A percentile compares a stretch with the other conserved stretches of the same genome.
These are phyloP conservation scores for Trichoderma sp. DNA, from an alignment of 2,329 filamentous ascomycete species.

Conservation along the genomic window DNA sequence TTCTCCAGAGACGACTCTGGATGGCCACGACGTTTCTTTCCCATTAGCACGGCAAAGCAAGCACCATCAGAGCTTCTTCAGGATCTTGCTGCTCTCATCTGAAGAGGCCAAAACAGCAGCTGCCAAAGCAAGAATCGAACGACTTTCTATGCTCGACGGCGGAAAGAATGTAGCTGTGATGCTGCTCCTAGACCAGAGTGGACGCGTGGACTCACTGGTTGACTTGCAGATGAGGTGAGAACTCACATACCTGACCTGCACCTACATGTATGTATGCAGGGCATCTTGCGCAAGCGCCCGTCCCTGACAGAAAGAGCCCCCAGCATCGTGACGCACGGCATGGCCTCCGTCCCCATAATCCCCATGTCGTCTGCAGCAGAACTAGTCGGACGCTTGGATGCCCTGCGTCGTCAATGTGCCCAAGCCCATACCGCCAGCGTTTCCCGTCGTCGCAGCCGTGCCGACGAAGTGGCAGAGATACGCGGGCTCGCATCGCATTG, in stretches of 20 bases:
- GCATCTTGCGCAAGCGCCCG: neutral
- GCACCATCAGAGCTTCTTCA: conserved; percentile 29
- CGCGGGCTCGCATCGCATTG: conserved; percentile 29
- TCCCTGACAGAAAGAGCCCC: neutral
- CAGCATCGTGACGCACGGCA: conserved; percentile 37
- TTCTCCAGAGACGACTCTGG: conserved; percentile 43
- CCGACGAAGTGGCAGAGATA: neutral
- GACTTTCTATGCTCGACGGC: conserved; percentile 44
- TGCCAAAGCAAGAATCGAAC: conserved; percentile 40
- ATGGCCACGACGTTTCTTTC: conserved; percentile 50
- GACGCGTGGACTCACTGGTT: conserved; percentile 40
- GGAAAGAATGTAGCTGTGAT: conserved; percentile 45
- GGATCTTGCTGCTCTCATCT: conserved; percentile 44
- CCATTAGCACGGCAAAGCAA: conserved; percentile 28
- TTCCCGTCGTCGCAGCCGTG: neutral
- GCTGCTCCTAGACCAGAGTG: conserved; percentile 43
- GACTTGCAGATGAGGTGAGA: conserved; percentile 48
- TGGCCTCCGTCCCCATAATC: conserved; percentile 42
- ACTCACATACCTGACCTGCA: neutral
- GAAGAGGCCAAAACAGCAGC: conserved; percentile 36
- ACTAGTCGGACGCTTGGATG: conserved; percentile 41
- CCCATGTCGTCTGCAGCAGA: conserved; percentile 41
- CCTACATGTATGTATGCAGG: neutral
- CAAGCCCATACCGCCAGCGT: neutral
- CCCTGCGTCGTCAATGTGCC: conserved; percentile 37